Evolutionary conservation across 495 filamentous ascomycete species (phyloP), one percentile per base, ranked within the genome.

Genomic region (Diplogelasinospora grovesii): DNA sequence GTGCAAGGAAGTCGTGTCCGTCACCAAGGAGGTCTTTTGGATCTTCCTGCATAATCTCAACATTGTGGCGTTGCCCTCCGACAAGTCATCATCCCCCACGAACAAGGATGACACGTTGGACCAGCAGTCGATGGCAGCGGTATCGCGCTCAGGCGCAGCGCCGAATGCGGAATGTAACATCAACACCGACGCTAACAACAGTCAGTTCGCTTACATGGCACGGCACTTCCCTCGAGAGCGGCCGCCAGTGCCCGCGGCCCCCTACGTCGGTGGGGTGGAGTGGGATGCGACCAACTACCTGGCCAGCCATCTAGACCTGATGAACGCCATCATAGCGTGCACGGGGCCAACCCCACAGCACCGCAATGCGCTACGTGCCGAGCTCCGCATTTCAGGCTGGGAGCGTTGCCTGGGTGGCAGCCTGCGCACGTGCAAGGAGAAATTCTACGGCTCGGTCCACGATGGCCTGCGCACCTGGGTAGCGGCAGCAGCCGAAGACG

Each of bases 21-120:
- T 97, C 30, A 95, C 87, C 23, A 97, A 97, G 61, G 92, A 98
- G 59, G 92, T 97, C 20, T 98, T 98, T 60, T 98, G 92, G 92
- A 98, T 98, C 54, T 98, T 97, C 65, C 71, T 96, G 39, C 92
- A 98, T 57, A 81, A 89, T 42, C 66, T 90, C 34, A 97, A 97
- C 50, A 81, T 96, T 43, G 76, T 98, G 36, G 77, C 86, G 28
- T 52, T 82, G 19, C 73, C 25, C 16, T 57, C 49, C 2, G 38
- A 62, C 9, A 54, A 56, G 48, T 42, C 53, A 31, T 16, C 29
- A 16, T 43, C 21, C 21, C 16, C 15, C 21, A 22, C 7, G 29
- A 39, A 4, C 28, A 44, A n/a, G n/a, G n/a, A n/a, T n/a, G n/a
- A 22, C 28, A 18, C 47, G 11, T 30, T 11, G 5, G 41, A 39